Base-by-base conservation (phyloP, 2,329 filamentous ascomycete species). In the Botryosphaeria dothidea region DNA sequence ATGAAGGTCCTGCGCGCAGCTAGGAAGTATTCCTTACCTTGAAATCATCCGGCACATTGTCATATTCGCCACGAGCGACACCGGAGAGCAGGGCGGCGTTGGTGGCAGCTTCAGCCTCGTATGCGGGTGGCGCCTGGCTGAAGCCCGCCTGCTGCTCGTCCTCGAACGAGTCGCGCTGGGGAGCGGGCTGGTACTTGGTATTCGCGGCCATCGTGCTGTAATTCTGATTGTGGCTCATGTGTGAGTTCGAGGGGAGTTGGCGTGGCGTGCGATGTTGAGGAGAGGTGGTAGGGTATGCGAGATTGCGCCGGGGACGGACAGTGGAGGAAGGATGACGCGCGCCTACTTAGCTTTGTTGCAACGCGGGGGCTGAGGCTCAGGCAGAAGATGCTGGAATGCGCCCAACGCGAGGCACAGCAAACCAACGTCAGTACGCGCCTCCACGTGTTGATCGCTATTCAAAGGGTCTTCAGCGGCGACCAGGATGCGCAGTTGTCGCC, bases 31-130 rank as follows among this genome's bases (percentile, higher is more conserved):
- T 34, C 23, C 66, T 31, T 62, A 92, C 90, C 86, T 97, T 98
- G 88, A 98, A 98, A 80, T 98, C 94, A 82, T 98, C 94, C 1
- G 94, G 94, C 49, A 98, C 77, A 74, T 97, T 96, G 80, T 97
- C 94, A 75, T 93, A 88, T 78, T 93, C 93, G 75, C 84, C 86
- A 72, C 93, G 88, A 60, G 92, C 88, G 49, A 79, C 76, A 61
- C 85, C 90, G 67, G 85, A 85, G 65, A 91, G 86, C 45, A 91
- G 83, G 23, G 85, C 83, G 71, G 84, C 83, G 66, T 84, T 79
- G 27, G 81, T 78, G 41, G 86, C 82, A 41, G 87, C 84, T 67
- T 83, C 78, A 67, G 85, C 83, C 66, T 80, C 82, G 82, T 97
- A 97, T 67, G 91, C 91, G 21, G 94, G 94, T 69, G 94, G 93